A percentile compares a stretch with the other conserved stretches of the same genome.
Conservation (phyloP, 192 early-diverging fungal species). For the Mycoemilia scoparia region DNA sequence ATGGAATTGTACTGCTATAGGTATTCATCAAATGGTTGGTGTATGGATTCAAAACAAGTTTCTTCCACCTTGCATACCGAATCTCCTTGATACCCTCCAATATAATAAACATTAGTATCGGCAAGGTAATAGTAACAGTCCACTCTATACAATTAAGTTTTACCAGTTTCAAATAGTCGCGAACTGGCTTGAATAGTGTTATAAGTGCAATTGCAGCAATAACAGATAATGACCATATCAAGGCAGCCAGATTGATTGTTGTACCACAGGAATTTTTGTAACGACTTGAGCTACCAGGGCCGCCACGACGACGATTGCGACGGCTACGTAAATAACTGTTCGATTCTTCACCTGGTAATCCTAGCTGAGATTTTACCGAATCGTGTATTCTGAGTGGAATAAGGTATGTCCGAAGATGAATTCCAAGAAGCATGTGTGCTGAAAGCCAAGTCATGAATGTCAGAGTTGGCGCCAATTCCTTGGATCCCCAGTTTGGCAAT, state of each 20-base stretch:
- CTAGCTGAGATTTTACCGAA: no score
- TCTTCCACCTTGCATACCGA: no score
- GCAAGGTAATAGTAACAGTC: constrained; percentile 8
- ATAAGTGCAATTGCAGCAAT: constrained; percentile 4
- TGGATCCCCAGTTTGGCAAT: constrained; percentile 18
- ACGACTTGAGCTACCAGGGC: neutral
- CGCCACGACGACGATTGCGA: neutral
- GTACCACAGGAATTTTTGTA: neutral
- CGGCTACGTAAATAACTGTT: no score
- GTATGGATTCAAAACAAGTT: no score
- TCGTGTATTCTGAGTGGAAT: constrained; percentile 11
- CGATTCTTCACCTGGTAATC: no score
- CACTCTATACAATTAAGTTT: constrained; percentile 16
- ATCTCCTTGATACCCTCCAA: constrained; percentile 18
- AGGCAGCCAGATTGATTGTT: constrained; percentile 2
- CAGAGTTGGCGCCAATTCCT: constrained; percentile 15
- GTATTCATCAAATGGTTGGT: no score
- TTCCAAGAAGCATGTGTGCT: constrained; percentile 16
- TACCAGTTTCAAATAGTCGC: constrained; percentile 13
- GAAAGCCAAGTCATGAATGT: constrained; percentile 19
- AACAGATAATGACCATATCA: constrained; percentile 7
- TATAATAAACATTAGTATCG: constrained; percentile 8
- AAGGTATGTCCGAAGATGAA: constrained; percentile 10
- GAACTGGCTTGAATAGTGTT: constrained; percentile 5
- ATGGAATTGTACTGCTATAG: no score